Evolutionary conservation across 169 alveolate species (phyloP).

Genomic region (Plasmodium blacklocki): DNA sequence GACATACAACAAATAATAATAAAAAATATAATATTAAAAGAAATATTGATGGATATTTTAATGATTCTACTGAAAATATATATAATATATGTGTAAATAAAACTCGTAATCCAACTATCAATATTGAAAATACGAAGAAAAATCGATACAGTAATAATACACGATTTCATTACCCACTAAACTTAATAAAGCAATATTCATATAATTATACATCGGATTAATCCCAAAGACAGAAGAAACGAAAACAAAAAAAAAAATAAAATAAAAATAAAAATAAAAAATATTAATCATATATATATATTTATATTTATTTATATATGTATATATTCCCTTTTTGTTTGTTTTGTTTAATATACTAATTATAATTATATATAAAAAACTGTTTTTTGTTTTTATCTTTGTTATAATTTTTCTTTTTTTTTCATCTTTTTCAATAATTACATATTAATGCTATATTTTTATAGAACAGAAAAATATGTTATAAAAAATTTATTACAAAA

Average conservation of each 20-base stretch:
- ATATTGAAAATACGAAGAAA: constrained; percentile 3
- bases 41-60: not conserved
- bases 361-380: too few species aligned
- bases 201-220: not conserved
- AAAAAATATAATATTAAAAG: not conserved
- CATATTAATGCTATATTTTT: too few species aligned
- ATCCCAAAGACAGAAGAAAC: not conserved
- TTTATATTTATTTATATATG: not conserved
- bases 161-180: constrained; percentile 53
- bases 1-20: not conserved
- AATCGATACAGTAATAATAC: constrained; percentile 38
- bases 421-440: too few species aligned
- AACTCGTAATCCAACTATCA: not conserved
- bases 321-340: too few species aligned
- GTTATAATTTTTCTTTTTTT: too few species aligned
- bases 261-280: not conserved
- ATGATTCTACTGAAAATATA: not conserved
- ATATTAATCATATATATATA: not conserved
- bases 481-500: too few species aligned
- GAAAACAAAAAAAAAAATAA: not conserved
- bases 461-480: too few species aligned
- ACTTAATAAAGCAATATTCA: constrained; percentile 30
- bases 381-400: too few species aligned
- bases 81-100: not conserved
- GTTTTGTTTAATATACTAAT: too few species aligned